Conservation (phyloP, 768 basidiomycete species). For the Termitomyces sp. region DNA sequence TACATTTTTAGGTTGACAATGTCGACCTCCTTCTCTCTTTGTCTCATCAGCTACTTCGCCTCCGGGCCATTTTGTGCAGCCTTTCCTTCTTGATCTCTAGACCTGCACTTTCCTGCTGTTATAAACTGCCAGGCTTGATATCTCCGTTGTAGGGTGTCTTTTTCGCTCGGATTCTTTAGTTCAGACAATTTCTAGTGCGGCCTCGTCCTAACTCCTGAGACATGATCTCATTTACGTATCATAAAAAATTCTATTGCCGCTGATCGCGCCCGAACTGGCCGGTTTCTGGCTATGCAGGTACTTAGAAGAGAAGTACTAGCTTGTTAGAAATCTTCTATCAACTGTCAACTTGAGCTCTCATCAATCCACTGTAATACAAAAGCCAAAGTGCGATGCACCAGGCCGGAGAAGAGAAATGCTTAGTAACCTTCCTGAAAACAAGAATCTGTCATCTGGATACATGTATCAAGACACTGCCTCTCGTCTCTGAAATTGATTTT, state of each 20-base stretch:
- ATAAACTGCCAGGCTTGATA: background rate
- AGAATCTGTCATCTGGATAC: background rate
- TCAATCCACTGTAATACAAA: background rate
- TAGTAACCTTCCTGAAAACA: background rate
- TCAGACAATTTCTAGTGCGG: background rate
- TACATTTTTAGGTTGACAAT: too few relatives aligned
- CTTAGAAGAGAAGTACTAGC: background rate
- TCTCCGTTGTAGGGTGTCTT: background rate
- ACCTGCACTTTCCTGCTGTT: too few relatives aligned
- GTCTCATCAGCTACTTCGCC: too few relatives aligned
- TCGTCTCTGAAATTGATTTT: background rate
- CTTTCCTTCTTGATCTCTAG: too few relatives aligned
- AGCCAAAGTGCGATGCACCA: background rate
- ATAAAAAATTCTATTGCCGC: background rate
- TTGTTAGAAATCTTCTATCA: background rate
- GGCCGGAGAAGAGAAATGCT: background rate
- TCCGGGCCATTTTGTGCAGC: too few relatives aligned
- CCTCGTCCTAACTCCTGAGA: too few relatives aligned
- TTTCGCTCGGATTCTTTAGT: background rate
- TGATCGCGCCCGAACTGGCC: background rate
- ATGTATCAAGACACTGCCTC: background rate
- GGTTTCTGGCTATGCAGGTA: too few relatives aligned
- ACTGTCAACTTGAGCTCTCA: background rate
- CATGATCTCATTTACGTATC: too few relatives aligned
- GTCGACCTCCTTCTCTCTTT: too few relatives aligned